phyloP scores from a whole-genome alignment of 2,329 filamentous ascomycete genomes.

The Colletotrichum aenigma region DNA sequence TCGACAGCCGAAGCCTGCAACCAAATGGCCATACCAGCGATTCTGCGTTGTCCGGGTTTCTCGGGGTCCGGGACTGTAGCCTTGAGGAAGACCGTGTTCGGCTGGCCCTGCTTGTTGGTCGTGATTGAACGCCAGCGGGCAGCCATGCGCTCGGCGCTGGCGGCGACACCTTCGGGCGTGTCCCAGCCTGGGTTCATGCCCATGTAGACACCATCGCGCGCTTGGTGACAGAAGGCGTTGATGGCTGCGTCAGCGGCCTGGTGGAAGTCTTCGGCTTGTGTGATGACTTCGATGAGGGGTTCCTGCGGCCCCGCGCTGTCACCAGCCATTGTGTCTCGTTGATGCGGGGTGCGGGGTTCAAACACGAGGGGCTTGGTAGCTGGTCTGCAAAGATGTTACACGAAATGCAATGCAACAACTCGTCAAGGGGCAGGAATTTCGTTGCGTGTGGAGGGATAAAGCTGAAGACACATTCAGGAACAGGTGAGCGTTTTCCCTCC shows the following conservation, averaged over 20 bases:
- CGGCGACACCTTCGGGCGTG: slow-evolving; percentile 45
- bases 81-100: slow-evolving; percentile 58
- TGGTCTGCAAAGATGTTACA: neutral
- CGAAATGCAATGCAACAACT: neutral
- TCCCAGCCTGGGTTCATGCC: slow-evolving; percentile 60
- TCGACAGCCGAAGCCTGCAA: slow-evolving; percentile 52
- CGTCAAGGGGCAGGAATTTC: neutral
- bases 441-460: neutral
- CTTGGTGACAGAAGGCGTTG: slow-evolving; percentile 53
- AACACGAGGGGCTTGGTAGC: neutral
- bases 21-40: slow-evolving; percentile 63
- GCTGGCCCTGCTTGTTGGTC: slow-evolving; percentile 45
- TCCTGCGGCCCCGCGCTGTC: neutral
- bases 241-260: slow-evolving; percentile 27
- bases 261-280: slow-evolving; percentile 29
- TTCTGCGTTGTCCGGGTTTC: slow-evolving; percentile 21
- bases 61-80: slow-evolving; percentile 48
- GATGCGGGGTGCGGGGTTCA: neutral
- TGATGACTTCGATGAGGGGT: slow-evolving; percentile 29
- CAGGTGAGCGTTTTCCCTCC: neutral
- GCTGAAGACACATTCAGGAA: neutral
- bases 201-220: slow-evolving; percentile 54
- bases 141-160: slow-evolving; percentile 39
- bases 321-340: neutral
- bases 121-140: slow-evolving; percentile 45